Evolutionary conservation across 2,329 filamentous ascomycete genomes (phyloP).

Genomic region (Clonostachys solani): DNA sequence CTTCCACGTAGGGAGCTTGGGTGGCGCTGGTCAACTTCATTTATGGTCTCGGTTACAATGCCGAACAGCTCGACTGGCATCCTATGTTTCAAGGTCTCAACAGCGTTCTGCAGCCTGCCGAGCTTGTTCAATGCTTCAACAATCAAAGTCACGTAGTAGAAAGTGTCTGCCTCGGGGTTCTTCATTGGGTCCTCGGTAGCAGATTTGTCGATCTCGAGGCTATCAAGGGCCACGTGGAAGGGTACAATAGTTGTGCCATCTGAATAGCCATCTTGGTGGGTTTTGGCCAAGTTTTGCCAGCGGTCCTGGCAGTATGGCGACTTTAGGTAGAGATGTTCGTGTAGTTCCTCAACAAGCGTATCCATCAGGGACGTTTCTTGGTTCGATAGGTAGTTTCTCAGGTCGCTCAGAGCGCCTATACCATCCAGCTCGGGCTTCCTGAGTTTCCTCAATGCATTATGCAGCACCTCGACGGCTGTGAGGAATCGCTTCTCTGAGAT

Average conservation of each 20-base stretch:
- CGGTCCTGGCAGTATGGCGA: conserved; percentile 95
- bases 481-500: conserved; percentile 97
- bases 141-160: conserved; percentile 84
- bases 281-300: conserved; percentile 80
- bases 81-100: conserved; percentile 88
- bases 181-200: conserved; percentile 84
- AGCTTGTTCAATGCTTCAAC: conserved; percentile 90
- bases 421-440: conserved; percentile 85
- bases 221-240: conserved; percentile 56
- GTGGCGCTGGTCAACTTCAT: conserved; percentile 88
- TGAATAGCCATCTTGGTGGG: conserved; percentile 50
- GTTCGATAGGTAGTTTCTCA: conserved; percentile 84
- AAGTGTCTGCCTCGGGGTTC: conserved; percentile 93
- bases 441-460: conserved; percentile 79
- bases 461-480: conserved; percentile 85
- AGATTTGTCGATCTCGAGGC: conserved; percentile 53
- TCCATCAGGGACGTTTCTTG: conserved; percentile 91
- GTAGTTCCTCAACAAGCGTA: conserved; percentile 93
- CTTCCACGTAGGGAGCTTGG: conserved; percentile 70
- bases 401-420: conserved; percentile 82
- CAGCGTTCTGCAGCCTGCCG: conserved; percentile 76
- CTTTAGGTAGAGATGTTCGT: conserved; percentile 95
- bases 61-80: conserved; percentile 90
- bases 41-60: conserved; percentile 91
- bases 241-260: conserved; percentile 41